Base-by-base conservation (phyloP, 768 basidiomycete species). In the Mycena pura region DNA sequence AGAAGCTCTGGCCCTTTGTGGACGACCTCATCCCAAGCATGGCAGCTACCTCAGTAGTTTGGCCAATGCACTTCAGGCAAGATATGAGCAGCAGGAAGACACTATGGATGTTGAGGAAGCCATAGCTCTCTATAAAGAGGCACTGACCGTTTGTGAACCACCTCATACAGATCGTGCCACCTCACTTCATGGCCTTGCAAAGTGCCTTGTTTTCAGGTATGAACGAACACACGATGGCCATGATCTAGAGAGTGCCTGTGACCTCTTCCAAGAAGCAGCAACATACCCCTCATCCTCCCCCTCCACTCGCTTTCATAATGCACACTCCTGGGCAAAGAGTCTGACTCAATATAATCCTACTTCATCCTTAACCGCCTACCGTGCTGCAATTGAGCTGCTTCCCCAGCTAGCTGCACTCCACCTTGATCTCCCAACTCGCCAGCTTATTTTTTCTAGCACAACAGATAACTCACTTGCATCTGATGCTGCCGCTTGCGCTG, bases 1-100 rank as follows among this genome's bases (percentile, higher is more conserved):
- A 41, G 22, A 58, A 28, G 66, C 49, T 39, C 46, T 68, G 9
- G 34, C 28, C 15, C 56, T 68, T 17, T 38, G 39, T 21, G 38
- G 68, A 44, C 58, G 41, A 19, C 27, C 47, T 25, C 55, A 69
- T 39, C 56, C 63, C 24, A n/a, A 39, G n/a, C 47, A 54, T 7
- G 11, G 48, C 14, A 13, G 14, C 13, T 28, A 29, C 25, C 62
- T 68, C 7, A 44, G 47, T 65, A 63, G 63, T 53, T 66, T 69
- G 17, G 65, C 56, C 3, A 17, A 6, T 47, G 59, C 66, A 22
- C 48, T 70, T 34, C 65, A 45, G 39, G 59, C 58, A 5, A 70
- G 74, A 22, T 61, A 69, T 54, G 48, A 69, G 21, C 70, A 69
- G 5, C 72, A 67, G 63, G 71, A 71, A 17, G 68, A 66, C 17